phyloP scores from a whole-genome alignment of 768 basidiomycete species.

The Russula earlei region DNA sequence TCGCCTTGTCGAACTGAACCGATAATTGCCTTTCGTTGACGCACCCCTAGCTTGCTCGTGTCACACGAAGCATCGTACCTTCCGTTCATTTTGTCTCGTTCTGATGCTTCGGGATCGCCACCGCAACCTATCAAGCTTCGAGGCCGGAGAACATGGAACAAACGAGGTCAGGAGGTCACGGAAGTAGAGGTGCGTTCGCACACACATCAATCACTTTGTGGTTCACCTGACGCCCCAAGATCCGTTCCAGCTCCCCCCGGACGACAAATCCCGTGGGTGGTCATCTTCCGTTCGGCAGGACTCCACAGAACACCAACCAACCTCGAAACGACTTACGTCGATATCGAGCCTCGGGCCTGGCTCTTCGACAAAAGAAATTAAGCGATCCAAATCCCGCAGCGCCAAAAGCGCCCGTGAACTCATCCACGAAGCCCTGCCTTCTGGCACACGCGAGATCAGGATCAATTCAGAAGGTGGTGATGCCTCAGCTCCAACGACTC shows the following conservation, averaged over 20 bases:
- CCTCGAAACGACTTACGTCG: conserved; percentile 17
- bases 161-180: conserved; percentile 19
- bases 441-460: background rate
- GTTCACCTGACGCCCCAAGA: conserved; percentile 9
- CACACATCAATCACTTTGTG: background rate
- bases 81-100: conserved; percentile 14
- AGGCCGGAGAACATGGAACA: conserved; percentile 19
- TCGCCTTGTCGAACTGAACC: background rate
- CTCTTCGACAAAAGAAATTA: background rate
- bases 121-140: conserved; percentile 7
- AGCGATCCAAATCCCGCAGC: conserved; percentile 2
- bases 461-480: conserved; percentile 4
- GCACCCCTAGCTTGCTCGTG: conserved; percentile 3
- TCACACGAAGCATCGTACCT: conserved; percentile 19
- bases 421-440: conserved; percentile 5
- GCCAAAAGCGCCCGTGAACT: conserved; percentile 10
- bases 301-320: background rate
- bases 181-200: conserved; percentile 6
- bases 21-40: background rate
- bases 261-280: conserved; percentile 11
- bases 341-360: conserved; percentile 13
- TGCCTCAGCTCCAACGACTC: background rate
- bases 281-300: conserved; percentile 5
- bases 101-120: conserved; percentile 15
- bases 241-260: conserved; percentile 3